These are phyloP conservation scores for Raffaelea ambrosiae DNA, from an alignment of 2,329 filamentous ascomycete genomes.

Conservation along the genomic window DNA sequence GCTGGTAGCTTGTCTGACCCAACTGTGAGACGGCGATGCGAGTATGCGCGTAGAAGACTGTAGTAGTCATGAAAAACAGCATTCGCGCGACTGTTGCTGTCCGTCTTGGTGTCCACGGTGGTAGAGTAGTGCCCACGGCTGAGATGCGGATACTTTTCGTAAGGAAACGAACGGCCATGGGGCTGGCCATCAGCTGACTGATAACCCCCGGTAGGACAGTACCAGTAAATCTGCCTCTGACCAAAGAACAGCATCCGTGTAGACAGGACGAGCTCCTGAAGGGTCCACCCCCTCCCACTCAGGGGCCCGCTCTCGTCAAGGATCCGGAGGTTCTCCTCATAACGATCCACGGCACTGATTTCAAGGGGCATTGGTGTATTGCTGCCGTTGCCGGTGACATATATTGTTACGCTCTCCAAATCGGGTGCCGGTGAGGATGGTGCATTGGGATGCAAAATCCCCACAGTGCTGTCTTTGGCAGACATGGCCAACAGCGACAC, in stretches of 20 bases:
- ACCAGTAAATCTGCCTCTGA: constrained; percentile 3
- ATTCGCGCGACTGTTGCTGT: neutral
- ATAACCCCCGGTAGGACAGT: constrained; percentile 2
- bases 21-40: neutral
- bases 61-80: constrained; percentile 4
- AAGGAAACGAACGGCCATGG: neutral
- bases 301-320: neutral
- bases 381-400: neutral
- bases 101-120: too few species aligned
- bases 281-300: neutral
- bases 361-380: neutral
- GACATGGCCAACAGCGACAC: constrained; percentile 10
- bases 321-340: neutral
- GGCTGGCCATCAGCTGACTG: neutral
- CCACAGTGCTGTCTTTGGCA: neutral
- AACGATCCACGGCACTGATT: neutral
- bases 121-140: too few species aligned
- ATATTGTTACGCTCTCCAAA: neutral
- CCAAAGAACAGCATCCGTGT: constrained; percentile 2
- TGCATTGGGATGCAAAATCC: neutral
- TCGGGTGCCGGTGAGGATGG: too few species aligned
- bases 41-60: neutral
- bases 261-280: constrained; percentile 4
- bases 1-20: constrained; percentile 6
- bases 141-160: too few species aligned